These are phyloP conservation scores for Sechiopsis laciniata DNA, from an alignment of 306 rosid species.

Conservation along the genomic window DNA sequence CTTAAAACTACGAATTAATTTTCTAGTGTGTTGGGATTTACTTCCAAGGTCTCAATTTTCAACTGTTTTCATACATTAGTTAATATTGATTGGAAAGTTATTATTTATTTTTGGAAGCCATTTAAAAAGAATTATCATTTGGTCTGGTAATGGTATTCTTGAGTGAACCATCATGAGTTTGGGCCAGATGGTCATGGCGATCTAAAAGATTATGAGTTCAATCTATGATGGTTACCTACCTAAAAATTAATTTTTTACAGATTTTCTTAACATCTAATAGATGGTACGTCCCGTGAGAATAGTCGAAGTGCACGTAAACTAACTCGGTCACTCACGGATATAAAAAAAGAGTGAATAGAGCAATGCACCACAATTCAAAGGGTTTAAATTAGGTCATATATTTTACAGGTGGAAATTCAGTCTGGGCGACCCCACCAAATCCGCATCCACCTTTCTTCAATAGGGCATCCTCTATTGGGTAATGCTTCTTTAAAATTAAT, in stretches of 20 bases:
- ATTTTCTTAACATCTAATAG: too few species aligned
- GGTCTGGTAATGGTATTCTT: neutral
- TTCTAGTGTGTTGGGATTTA: neutral
- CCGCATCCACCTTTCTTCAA: constrained; percentile 86
- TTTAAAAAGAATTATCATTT: neutral
- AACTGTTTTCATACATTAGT: neutral
- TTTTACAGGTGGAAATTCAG: constrained; percentile 73
- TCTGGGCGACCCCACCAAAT: constrained; percentile 97
- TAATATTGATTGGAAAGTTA: neutral
- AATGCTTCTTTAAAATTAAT: constrained; percentile 13
- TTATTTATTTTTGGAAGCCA: neutral
- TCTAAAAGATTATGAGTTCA: too few species aligned
- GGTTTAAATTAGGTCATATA: constrained; percentile 11
- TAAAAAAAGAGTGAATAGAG: neutral
- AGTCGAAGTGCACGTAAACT: too few species aligned
- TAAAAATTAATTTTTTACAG: too few species aligned
- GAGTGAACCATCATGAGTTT: neutral
- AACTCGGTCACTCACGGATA: too few species aligned
- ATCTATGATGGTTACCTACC: too few species aligned
- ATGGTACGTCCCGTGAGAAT: too few species aligned
- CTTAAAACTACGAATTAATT: neutral
- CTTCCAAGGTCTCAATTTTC: constrained; percentile 6
- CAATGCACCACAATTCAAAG: neutral
- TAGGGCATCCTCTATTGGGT: constrained; percentile 75
- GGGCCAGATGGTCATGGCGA: too few species aligned